These are phyloP conservation scores for Colletotrichum aenigma DNA, from an alignment of 2,329 filamentous ascomycete species.

Conservation along the genomic window DNA sequence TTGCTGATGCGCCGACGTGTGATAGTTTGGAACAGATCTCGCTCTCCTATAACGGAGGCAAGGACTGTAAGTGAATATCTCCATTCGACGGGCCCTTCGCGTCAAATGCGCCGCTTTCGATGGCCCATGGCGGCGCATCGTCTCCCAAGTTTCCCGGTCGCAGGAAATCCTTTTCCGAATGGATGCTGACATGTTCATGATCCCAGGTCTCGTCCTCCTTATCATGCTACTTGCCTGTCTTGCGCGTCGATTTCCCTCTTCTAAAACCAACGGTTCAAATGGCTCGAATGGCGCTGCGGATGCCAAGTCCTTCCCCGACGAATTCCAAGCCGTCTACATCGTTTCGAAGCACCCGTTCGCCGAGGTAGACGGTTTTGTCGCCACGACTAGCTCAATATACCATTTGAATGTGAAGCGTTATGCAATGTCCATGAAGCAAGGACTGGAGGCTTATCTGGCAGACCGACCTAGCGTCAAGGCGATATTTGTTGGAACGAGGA, in stretches of 20 bases:
- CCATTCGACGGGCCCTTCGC: neutral
- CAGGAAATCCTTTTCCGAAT: neutral
- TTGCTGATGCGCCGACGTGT: neutral
- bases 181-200: neutral
- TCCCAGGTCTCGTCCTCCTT: slow-evolving; percentile 74
- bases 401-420: slow-evolving; percentile 79
- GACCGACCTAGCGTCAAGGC: slow-evolving; percentile 71
- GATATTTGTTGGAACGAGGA: slow-evolving; percentile 85
- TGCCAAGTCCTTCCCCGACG: slow-evolving; percentile 37
- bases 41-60: slow-evolving; percentile 96
- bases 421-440: slow-evolving; percentile 78
- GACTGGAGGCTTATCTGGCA: slow-evolving; percentile 77
- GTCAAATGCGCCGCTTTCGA: neutral
- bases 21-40: slow-evolving; percentile 77
- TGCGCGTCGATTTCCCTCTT: slow-evolving; percentile 38
- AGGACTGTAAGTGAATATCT: slow-evolving; percentile 68
- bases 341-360: slow-evolving; percentile 82
- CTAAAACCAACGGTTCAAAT: slow-evolving; percentile 19
- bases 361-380: slow-evolving; percentile 86
- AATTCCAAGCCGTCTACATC: slow-evolving; percentile 86
- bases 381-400: slow-evolving; percentile 68
- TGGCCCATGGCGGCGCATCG: neutral
- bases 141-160: neutral
- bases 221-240: slow-evolving; percentile 79
- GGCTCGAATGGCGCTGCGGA: slow-evolving; percentile 5